These are phyloP conservation scores for Plasmodium vivax DNA, from an alignment of 169 alveolate species.

Conservation along the genomic window DNA sequence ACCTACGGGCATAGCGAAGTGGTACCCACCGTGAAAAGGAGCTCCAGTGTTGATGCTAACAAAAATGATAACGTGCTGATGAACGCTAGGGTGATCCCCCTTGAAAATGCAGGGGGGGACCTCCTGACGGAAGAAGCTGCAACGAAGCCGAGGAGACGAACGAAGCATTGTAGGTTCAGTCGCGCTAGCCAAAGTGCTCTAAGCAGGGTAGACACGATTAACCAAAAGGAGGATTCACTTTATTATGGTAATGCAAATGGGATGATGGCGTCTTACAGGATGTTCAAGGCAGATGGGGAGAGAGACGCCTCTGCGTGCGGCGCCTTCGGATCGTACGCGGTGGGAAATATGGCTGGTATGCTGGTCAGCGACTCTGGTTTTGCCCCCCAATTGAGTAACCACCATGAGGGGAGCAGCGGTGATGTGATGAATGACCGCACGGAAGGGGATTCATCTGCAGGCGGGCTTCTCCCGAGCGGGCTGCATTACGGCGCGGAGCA, in stretches of 20 bases:
- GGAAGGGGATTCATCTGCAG: background rate
- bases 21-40: background rate
- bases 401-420: background rate
- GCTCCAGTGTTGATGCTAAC: background rate
- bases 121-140: background rate
- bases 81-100: background rate
- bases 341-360: background rate
- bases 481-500: background rate
- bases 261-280: background rate
- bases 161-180: background rate
- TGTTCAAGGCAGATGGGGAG: background rate
- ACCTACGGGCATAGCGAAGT: background rate
- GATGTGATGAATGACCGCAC: background rate
- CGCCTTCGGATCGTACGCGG: background rate
- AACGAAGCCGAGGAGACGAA: background rate
- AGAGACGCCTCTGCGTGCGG: background rate
- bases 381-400: background rate
- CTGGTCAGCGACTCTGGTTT: background rate
- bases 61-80: background rate
- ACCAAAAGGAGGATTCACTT: background rate
- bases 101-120: background rate
- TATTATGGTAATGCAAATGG: background rate
- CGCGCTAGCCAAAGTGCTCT: background rate
- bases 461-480: background rate
- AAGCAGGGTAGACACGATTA: background rate